Conservation (phyloP, 768 basidiomycete species). For the Auricularia cornea region DNA sequence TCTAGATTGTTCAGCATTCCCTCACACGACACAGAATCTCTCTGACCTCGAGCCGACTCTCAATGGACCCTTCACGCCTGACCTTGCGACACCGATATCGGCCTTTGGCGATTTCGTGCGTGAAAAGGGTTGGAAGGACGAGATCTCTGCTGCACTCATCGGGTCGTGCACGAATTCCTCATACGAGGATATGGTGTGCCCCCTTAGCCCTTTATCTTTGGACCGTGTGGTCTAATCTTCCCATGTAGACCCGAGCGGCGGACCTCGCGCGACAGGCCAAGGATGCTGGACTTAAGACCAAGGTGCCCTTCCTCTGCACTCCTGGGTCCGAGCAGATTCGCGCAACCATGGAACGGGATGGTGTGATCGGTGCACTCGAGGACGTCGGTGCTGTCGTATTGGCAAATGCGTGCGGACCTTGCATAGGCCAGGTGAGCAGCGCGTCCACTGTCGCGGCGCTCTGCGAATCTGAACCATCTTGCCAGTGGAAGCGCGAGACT, state of each 20-base stretch:
- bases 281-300: conserved; percentile 67
- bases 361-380: conserved; percentile 71
- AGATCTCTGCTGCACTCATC: conserved; percentile 84
- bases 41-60: conserved; percentile 85
- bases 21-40: conserved; percentile 49
- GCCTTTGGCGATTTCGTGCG: conserved; percentile 73
- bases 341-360: conserved; percentile 94
- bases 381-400: conserved; percentile 90
- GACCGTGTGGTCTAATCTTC: conserved; percentile 1
- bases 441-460: not conserved
- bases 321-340: conserved; percentile 94
- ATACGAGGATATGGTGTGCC: conserved; percentile 82
- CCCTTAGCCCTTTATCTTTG: not conserved
- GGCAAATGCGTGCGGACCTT: conserved; percentile 97
- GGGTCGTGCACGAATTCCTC: conserved; percentile 99
- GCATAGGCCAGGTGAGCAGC: conserved; percentile 77
- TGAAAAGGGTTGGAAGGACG: conserved; percentile 88
- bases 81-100: conserved; percentile 88
- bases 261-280: conserved; percentile 87
- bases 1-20: conserved; percentile 2
- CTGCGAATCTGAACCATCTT: conserved; percentile 3
- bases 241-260: conserved; percentile 73
- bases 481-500: conserved; percentile 87
- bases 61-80: conserved; percentile 97
- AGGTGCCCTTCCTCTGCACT: conserved; percentile 81